Evolutionary conservation across 495 filamentous ascomycete genomes (phyloP).

Genomic region (Aspergillus coremiiformis): DNA sequence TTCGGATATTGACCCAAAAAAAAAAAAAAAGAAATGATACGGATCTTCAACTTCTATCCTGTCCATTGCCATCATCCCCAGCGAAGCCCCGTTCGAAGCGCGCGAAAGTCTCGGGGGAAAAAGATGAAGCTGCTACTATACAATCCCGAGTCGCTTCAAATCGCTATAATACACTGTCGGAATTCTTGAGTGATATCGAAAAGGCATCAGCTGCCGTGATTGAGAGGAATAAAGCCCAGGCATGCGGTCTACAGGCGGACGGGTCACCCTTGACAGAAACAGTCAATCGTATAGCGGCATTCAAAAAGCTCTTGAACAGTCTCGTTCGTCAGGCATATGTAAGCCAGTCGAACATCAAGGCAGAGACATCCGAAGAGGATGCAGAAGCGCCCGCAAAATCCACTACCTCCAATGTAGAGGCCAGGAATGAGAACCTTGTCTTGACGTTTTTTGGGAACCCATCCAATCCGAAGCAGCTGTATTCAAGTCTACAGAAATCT

Average conservation of each 20-base stretch:
- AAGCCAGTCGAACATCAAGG: conserved; percentile 33
- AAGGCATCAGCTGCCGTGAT: conserved; percentile 39
- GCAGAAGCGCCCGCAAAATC: conserved; percentile 25
- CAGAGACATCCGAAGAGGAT: conserved; percentile 35
- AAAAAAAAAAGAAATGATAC: conserved; percentile 29
- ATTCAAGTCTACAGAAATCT: conserved; percentile 67
- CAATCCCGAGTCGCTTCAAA: conserved; percentile 32
- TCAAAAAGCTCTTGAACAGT: conserved; percentile 45
- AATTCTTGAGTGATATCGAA: conserved; percentile 45
- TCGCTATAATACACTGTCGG: conserved; percentile 40
- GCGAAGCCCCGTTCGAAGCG: conserved; percentile 44
- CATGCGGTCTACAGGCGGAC: conserved; percentile 24
- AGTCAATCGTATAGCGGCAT: conserved; percentile 36
- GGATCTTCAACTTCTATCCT: conserved; percentile 38
- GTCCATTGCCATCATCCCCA: conserved; percentile 32
- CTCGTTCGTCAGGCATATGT: conserved; percentile 37
- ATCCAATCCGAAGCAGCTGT: conserved; percentile 67
- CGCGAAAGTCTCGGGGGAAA: conserved; percentile 38
- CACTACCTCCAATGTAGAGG: conserved; percentile 16
- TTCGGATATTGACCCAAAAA: conserved; percentile 17
- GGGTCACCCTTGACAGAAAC: conserved; percentile 32
- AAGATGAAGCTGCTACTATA: conserved; percentile 33
- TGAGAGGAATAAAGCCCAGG: conserved; percentile 35
- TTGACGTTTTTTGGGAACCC: conserved; percentile 63
- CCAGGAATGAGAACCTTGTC: conserved; percentile 47